Percentiles rank a stretch among this genome's conserved stretches.
Evolutionary conservation across 805 yeast genomes (phyloP).

Genomic region (Helenozyma baotianmanensis): DNA sequence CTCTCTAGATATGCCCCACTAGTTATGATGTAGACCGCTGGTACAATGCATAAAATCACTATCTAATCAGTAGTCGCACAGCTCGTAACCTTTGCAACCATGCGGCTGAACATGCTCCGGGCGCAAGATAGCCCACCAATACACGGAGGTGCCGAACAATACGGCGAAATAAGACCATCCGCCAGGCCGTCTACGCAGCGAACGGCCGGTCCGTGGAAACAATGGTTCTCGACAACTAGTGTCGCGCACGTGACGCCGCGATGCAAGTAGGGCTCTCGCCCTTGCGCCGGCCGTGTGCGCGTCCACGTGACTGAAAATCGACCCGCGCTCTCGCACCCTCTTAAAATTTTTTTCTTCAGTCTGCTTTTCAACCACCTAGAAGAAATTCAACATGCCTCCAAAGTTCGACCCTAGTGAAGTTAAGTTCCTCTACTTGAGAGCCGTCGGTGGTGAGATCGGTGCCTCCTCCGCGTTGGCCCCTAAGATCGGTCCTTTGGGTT

Average conservation of each 20-base stretch:
- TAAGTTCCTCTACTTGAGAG: constrained; percentile 97
- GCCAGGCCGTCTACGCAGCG: no score
- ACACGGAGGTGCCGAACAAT: no score
- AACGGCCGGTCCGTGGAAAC: no score
- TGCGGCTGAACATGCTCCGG: no score
- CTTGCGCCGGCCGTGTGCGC: constrained; percentile 5
- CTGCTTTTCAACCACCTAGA: constrained; percentile 11
- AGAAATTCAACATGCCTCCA: constrained; percentile 71
- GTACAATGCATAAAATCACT: no score
- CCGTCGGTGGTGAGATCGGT: constrained; percentile 99
- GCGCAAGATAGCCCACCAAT: no score
- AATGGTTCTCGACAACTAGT: no score
- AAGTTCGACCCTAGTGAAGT: constrained; percentile 98
- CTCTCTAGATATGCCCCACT: not conserved
- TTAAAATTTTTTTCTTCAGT: constrained; percentile 12
- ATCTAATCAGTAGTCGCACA: no score
- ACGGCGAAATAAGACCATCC: no score
- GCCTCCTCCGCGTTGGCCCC: constrained; percentile 99
- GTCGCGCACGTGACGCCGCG: no score
- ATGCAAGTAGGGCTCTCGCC: constrained; percentile 20
- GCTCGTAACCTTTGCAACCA: no score
- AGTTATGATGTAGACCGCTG: no score
- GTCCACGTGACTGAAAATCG: constrained; percentile 11
- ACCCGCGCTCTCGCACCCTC: constrained; percentile 10
- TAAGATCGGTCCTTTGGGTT: constrained; percentile 99